These are phyloP conservation scores for Astrocystis sublimbata DNA, from an alignment of 495 filamentous ascomycete genomes.

Conservation along the genomic window DNA sequence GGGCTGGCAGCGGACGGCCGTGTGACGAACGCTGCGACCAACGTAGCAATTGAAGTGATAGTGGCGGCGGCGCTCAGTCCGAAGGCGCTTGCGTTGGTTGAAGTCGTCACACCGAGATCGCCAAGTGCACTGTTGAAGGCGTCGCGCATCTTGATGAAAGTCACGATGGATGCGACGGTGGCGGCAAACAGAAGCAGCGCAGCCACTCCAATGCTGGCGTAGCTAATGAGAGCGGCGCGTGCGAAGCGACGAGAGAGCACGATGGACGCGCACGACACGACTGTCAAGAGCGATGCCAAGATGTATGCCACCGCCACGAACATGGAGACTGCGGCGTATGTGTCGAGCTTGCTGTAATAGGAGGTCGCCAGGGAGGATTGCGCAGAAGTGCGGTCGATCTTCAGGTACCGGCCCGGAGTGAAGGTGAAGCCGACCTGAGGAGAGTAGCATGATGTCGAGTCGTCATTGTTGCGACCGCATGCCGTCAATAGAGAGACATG, in stretches of 20 bases:
- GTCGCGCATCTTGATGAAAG: slow-evolving; percentile 28
- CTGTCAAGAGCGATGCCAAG: slow-evolving; percentile 24
- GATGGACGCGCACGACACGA: slow-evolving; percentile 25
- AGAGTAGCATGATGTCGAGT: slow-evolving; percentile 27
- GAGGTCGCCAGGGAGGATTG: slow-evolving; percentile 21
- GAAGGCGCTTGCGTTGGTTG: slow-evolving; percentile 23
- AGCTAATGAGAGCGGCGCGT: slow-evolving; percentile 16
- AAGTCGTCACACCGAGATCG: slow-evolving; percentile 27
- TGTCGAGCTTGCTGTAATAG: slow-evolving; percentile 25
- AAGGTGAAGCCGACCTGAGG: slow-evolving; percentile 37
- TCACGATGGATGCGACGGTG: slow-evolving; percentile 27
- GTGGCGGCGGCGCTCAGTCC: slow-evolving; percentile 32
- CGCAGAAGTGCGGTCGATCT: slow-evolving; percentile 29
- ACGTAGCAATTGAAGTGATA: slow-evolving; percentile 19
- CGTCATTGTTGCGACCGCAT: slow-evolving; percentile 30
- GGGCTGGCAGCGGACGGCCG: neutral
- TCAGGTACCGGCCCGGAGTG: slow-evolving; percentile 35
- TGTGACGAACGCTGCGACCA: slow-evolving; percentile 18
- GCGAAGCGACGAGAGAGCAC: slow-evolving; percentile 28
- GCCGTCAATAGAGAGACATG: slow-evolving; percentile 37
- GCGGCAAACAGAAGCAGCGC: slow-evolving; percentile 34
- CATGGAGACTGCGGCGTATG: slow-evolving; percentile 27
- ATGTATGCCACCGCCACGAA: slow-evolving; percentile 37
- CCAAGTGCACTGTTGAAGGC: slow-evolving; percentile 33
- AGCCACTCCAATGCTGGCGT: slow-evolving; percentile 25